These are phyloP conservation scores for Penicillium goetzii DNA, from an alignment of 495 filamentous ascomycete genomes.

Conservation along the genomic window DNA sequence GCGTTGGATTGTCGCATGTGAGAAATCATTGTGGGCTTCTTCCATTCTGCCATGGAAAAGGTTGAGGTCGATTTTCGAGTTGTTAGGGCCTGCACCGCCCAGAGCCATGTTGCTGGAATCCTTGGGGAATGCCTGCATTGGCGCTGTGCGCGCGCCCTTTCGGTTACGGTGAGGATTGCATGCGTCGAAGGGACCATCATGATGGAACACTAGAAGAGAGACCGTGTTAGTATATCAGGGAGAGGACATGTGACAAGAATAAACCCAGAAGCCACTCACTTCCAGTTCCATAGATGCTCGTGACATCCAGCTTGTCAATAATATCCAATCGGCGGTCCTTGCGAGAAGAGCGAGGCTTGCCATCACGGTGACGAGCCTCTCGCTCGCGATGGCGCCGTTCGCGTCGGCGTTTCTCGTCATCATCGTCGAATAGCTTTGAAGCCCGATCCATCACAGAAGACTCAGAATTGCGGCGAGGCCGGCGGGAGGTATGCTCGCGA, in stretches of 20 bases:
- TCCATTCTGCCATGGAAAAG: conserved; percentile 78
- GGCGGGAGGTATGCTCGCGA: conserved; percentile 41
- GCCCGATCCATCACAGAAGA: conserved; percentile 79
- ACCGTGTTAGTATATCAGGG: conserved; percentile 13
- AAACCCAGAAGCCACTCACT: conserved; percentile 58
- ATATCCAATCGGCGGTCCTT: conserved; percentile 75
- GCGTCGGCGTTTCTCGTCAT: conserved; percentile 75
- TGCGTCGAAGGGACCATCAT: conserved; percentile 97
- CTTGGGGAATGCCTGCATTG: conserved; percentile 95
- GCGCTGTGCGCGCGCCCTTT: conserved; percentile 78
- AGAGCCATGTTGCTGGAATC: conserved; percentile 90
- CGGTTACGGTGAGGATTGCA: conserved; percentile 95
- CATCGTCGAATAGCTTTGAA: conserved; percentile 62
- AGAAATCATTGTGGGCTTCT: conserved; percentile 86
- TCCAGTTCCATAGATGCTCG: conserved; percentile 93
- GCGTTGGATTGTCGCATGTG: conserved; percentile 41
- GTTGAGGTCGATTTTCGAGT: conserved; percentile 79
- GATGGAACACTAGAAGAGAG: conserved; percentile 81
- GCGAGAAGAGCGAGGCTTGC: conserved; percentile 48
- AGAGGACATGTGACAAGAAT: not conserved
- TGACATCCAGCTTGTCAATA: conserved; percentile 97
- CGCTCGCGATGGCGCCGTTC: conserved; percentile 75
- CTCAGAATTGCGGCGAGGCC: conserved; percentile 87
- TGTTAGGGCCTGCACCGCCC: conserved; percentile 84
- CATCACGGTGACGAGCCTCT: conserved; percentile 63